phyloP scores from a whole-genome alignment of 345 rosid species.

The Populus davidiana region DNA sequence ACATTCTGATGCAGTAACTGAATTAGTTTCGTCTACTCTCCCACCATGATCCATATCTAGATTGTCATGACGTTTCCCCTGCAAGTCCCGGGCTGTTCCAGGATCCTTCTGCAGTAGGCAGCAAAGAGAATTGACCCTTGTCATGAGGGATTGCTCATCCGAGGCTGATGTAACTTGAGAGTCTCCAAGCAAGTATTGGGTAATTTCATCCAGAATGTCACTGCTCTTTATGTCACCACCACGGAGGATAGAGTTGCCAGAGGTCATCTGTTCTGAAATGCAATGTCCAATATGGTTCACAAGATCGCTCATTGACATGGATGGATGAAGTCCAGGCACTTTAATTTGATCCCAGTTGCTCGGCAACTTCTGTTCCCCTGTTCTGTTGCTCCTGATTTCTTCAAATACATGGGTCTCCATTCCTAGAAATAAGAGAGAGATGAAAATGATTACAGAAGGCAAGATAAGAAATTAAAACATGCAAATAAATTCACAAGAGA shows the following conservation, averaged over 20 bases:
- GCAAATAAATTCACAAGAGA: not conserved
- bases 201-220: constrained; percentile 62
- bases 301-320: constrained; percentile 87
- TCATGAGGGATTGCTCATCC: constrained; percentile 84
- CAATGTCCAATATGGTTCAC: constrained; percentile 64
- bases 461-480: not conserved
- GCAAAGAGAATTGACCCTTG: constrained; percentile 89
- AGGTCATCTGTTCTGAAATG: constrained; percentile 60
- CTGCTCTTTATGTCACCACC: constrained; percentile 24
- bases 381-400: constrained; percentile 11
- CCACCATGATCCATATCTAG: not conserved
- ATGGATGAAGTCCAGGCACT: constrained; percentile 73
- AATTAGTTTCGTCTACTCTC: constrained; percentile 11
- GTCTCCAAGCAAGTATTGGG: constrained; percentile 75
- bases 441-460: not conserved
- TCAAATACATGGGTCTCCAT: constrained; percentile 56
- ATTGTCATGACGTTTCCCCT: constrained; percentile 18
- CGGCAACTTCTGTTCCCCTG: constrained; percentile 29
- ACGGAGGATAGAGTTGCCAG: constrained; percentile 36
- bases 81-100: constrained; percentile 42
- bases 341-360: constrained; percentile 67
- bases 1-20: constrained; percentile 3
- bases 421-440: constrained; percentile 27
- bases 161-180: constrained; percentile 55
- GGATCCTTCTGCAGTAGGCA: constrained; percentile 82